Evolutionary conservation across 108 stramenopile species (phyloP).

Genomic region (Nitzschia putrida): DNA sequence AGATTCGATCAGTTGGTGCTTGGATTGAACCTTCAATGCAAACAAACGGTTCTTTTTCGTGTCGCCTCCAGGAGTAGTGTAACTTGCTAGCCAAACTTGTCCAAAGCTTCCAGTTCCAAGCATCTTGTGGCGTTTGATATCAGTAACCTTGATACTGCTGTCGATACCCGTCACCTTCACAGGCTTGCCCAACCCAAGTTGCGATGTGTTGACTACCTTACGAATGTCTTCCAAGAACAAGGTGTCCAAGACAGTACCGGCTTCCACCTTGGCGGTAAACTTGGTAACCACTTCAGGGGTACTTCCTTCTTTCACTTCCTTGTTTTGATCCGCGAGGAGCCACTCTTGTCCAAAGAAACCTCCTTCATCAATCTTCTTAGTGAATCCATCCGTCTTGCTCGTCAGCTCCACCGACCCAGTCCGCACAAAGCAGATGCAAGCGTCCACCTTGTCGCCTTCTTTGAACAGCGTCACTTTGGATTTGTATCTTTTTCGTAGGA

Average conservation of each 20-base stretch:
- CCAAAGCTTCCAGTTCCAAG: constrained; percentile 94
- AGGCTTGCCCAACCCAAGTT: constrained; percentile 39
- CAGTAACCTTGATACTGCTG: constrained; percentile 28
- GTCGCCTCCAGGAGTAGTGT: constrained; percentile 1
- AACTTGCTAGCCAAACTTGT: constrained; percentile 84
- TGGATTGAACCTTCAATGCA: constrained; percentile 87
- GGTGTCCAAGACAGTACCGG: constrained; percentile 63
- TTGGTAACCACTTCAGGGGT: constrained; percentile 17
- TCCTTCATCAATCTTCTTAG: constrained; percentile 10
- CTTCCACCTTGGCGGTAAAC: constrained; percentile 30
- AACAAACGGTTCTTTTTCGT: constrained; percentile 31
- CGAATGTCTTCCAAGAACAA: constrained; percentile 69
- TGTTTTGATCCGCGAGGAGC: constrained; percentile 52
- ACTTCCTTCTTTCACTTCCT: constrained; percentile 15
- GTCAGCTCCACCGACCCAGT: constrained; percentile 47
- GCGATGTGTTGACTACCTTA: constrained; percentile 47
- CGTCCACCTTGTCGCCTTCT: constrained; percentile 62
- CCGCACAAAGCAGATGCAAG: constrained; percentile 60
- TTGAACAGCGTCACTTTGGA: constrained; percentile 62
- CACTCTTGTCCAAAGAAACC: constrained; percentile 73
- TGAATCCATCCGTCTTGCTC: constrained; percentile 30
- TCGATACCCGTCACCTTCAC: constrained; percentile 14
- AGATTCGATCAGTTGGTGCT: constrained; percentile 77
- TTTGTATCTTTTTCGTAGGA: constrained; percentile 49
- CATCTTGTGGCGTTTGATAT: constrained; percentile 56